Conservation (phyloP, 148 eudicot genomes). For the Chenopodium berlandieri region DNA sequence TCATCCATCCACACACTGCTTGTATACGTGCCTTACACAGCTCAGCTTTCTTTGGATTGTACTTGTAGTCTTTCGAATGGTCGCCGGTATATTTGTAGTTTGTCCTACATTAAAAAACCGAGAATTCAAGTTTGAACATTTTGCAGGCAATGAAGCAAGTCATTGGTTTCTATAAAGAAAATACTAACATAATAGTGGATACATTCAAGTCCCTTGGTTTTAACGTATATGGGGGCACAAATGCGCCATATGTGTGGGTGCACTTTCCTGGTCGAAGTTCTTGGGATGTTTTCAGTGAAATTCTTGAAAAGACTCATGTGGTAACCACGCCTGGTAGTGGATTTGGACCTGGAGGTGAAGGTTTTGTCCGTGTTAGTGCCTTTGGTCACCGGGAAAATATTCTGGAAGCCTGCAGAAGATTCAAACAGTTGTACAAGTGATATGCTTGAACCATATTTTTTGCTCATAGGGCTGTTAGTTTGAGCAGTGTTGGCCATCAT, state of each 20-base stretch:
- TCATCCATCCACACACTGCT: neutral
- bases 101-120: neutral
- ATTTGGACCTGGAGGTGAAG: conserved; percentile 92
- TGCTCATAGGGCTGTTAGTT: neutral
- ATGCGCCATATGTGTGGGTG: conserved; percentile 94
- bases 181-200: conserved; percentile 70
- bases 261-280: conserved; percentile 89
- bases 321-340: conserved; percentile 90
- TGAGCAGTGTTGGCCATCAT: neutral
- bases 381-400: conserved; percentile 82
- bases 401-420: conserved; percentile 88
- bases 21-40: neutral
- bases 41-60: neutral
- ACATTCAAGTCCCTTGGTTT: conserved; percentile 86
- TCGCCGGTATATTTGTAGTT: neutral
- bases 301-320: conserved; percentile 85
- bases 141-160: conserved; percentile 86
- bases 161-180: conserved; percentile 89
- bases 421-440: conserved; percentile 82
- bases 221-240: conserved; percentile 82
- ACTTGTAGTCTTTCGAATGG: neutral
- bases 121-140: neutral
- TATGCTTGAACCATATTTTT: neutral
- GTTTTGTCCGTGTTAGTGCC: conserved; percentile 79
- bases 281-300: conserved; percentile 92